Evolutionary conservation across 2,329 filamentous ascomycete genomes (phyloP), one percentile per base, ranked within the genome.

Genomic region (Epichloe coenophiala): DNA sequence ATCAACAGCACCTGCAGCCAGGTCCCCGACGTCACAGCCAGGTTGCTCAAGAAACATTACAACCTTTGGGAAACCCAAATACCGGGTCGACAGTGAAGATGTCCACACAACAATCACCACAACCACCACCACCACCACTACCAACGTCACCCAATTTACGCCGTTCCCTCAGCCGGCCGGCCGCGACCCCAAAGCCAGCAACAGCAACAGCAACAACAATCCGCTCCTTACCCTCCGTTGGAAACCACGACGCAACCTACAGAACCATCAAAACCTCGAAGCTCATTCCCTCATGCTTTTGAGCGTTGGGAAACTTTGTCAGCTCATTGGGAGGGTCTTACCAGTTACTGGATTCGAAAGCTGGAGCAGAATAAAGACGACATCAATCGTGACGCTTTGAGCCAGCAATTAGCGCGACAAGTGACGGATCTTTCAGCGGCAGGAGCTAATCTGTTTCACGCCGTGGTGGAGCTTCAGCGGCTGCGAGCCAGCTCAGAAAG

Each of bases 351-450:
- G 91, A 93, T 98, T 56, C 85, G 88, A 45, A 83, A 89, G 58
- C 74, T 98, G 7, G 88, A 98, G 67, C 83, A 93, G 63, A 95
- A 95, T 63, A 85, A 86, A 31, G 83, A 89, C 49, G 89, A 95
- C 57, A 78, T 95, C 39, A 83, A 85, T 56, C 76, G 83, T 12
- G 87, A 94, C 58, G 87, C 91, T 0, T 71, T 97, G 27, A 89
- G 84, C 45, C 83, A 90, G 53, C 90, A 96, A 62, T 80, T 97
- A 61, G 88, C 89, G 11, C 83, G 93, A 33, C 93, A 98, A 64
- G 91, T 98, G 49, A 95, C 88, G 0, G 93, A 98, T 64, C 75
- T 98, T n/a, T 96, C 93, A 27, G 93, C 93, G 7, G 93, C 93
- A 1, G 93, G 93, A 12, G 93, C 93, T 5, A 98, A 98, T 59